Conservation (phyloP, 805 yeast genomes). For the Wickerhamiella occidentalis region DNA sequence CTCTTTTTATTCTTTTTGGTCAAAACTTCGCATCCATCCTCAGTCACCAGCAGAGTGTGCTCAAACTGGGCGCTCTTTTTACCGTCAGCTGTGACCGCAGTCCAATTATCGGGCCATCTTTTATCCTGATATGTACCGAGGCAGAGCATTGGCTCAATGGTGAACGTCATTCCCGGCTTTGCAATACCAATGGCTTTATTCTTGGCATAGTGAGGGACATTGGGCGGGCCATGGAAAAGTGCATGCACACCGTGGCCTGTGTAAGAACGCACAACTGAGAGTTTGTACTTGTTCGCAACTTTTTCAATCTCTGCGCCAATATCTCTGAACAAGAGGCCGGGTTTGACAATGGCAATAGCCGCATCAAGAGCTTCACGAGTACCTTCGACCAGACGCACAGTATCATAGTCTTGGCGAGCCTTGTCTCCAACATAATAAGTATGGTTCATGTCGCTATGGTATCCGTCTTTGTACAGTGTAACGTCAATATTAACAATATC, state of each 20-base stretch:
- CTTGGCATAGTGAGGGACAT: slow-evolving; percentile 84
- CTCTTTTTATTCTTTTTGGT: slow-evolving; percentile 68
- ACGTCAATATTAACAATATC: slow-evolving; percentile 90
- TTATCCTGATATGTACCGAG: slow-evolving; percentile 69
- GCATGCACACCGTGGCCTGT: slow-evolving; percentile 89
- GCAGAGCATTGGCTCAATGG: slow-evolving; percentile 95
- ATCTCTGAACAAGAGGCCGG: slow-evolving; percentile 78
- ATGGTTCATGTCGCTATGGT: slow-evolving; percentile 90
- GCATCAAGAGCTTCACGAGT: slow-evolving; percentile 76
- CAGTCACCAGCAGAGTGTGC: slow-evolving; percentile 86
- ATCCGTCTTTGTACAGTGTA: slow-evolving; percentile 71
- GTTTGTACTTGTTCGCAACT: slow-evolving; percentile 63
- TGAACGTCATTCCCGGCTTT: slow-evolving; percentile 92
- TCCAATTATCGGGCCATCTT: slow-evolving; percentile 98
- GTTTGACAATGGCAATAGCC: slow-evolving; percentile 78
- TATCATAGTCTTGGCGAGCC: slow-evolving; percentile 63
- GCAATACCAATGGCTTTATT: slow-evolving; percentile 90
- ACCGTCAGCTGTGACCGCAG: slow-evolving; percentile 85
- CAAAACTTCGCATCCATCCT: slow-evolving; percentile 81
- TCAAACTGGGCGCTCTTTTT: slow-evolving; percentile 82
- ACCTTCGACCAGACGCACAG: slow-evolving; percentile 83
- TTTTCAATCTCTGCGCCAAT: slow-evolving; percentile 81
- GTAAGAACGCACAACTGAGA: slow-evolving; percentile 81
- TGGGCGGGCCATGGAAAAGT: slow-evolving; percentile 85
- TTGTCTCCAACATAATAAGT: slow-evolving; percentile 93